phyloP scores from a whole-genome alignment of 345 rosid genomes.

The Alliaria petiolata region DNA sequence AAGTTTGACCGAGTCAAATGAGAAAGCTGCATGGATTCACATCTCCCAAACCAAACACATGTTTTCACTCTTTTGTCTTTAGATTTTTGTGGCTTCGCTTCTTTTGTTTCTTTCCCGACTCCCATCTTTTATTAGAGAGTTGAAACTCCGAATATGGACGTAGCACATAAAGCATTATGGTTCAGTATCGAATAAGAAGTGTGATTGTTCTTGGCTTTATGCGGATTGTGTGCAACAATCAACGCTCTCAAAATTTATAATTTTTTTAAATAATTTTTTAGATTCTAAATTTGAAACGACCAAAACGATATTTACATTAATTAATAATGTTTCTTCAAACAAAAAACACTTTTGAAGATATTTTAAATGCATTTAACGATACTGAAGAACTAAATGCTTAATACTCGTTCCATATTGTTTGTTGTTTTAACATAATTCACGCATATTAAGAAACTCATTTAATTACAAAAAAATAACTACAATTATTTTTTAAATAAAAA shows the following conservation, averaged over 20 bases:
- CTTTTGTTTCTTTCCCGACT: constrained; percentile 25
- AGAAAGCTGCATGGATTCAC: constrained; percentile 20
- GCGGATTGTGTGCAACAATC: constrained; percentile 14
- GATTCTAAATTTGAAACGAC: background rate
- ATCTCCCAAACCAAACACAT: constrained; percentile 30
- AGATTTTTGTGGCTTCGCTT: constrained; percentile 18
- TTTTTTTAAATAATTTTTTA: background rate
- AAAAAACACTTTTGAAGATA: background rate
- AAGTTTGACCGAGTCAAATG: constrained; percentile 29
- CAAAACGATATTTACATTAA: background rate
- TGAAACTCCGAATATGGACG: constrained; percentile 3
- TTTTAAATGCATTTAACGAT: background rate
- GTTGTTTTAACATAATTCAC: no score
- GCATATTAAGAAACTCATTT: no score
- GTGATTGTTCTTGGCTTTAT: constrained; percentile 22
- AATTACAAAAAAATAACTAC: no score
- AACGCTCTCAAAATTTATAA: background rate
- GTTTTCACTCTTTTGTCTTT: constrained; percentile 27
- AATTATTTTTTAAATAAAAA: no score
- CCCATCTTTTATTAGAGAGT: background rate
- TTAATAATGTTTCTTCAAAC: background rate
- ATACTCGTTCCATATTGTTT: no score
- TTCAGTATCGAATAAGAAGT: constrained; percentile 8
- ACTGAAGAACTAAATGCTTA: no score
- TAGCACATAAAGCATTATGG: constrained; percentile 9